phyloP scores from a whole-genome alignment of 2,329 filamentous ascomycete species.

The Herpotrichia juniperi region DNA sequence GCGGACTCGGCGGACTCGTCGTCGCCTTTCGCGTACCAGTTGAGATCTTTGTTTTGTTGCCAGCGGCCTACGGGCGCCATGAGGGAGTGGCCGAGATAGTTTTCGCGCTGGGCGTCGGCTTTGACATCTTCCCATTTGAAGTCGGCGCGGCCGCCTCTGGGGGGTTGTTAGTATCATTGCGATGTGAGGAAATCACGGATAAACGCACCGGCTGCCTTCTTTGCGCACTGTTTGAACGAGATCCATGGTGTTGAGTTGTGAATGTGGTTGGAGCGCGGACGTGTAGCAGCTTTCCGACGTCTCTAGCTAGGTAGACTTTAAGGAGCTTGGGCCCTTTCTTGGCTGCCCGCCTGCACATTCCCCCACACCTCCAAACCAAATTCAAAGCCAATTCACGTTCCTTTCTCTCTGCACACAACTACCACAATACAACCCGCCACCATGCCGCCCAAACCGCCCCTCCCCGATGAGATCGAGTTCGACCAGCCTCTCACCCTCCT shows the following conservation, averaged over 20 bases:
- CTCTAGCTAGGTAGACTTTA: not conserved
- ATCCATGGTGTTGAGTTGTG: conserved; percentile 69
- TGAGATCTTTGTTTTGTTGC: conserved; percentile 77
- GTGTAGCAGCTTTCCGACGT: not conserved
- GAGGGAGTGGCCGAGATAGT: conserved; percentile 85
- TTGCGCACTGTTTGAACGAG: conserved; percentile 92
- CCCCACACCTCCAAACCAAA: not conserved
- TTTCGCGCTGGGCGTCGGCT: conserved; percentile 85
- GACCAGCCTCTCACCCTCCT: conserved; percentile 27
- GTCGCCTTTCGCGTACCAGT: conserved; percentile 68
- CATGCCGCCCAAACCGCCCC: conserved; percentile 35
- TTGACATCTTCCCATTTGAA: conserved; percentile 98
- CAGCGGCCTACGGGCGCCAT: conserved; percentile 93
- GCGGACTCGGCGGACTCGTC: conserved; percentile 61
- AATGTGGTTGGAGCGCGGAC: conserved; percentile 4
- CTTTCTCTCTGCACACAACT: conserved; percentile 59
- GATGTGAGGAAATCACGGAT: not conserved
- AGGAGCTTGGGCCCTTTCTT: conserved; percentile 4
- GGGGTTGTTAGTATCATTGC: conserved; percentile 8
- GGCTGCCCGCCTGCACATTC: not conserved
- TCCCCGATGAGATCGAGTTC: conserved; percentile 41
- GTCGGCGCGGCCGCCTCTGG: conserved; percentile 81
- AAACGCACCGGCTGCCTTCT: conserved; percentile 71
- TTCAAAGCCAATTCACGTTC: conserved; percentile 12
- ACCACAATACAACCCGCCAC: conserved; percentile 57